These are phyloP conservation scores for Gaertneriomyces sp. DNA, from an alignment of 192 early-diverging fungal species.

Conservation along the genomic window DNA sequence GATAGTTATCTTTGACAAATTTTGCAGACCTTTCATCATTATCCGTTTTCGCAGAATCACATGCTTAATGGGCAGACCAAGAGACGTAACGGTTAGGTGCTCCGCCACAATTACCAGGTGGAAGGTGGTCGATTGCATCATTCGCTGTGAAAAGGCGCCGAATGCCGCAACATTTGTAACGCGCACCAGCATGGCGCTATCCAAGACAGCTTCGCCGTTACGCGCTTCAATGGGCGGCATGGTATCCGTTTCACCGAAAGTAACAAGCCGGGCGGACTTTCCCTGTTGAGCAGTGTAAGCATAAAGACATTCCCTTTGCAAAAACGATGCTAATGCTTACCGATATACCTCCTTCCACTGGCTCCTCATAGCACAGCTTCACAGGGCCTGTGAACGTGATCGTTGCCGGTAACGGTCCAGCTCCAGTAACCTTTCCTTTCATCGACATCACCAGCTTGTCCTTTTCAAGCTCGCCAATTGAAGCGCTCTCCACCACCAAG, in stretches of 20 bases:
- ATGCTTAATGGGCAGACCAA: constrained; percentile 12
- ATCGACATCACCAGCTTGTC: constrained; percentile 2
- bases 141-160: constrained; percentile 14
- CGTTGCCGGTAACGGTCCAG: constrained; percentile 5
- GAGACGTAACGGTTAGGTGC: constrained; percentile 1
- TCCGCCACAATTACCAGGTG: constrained; percentile 13
- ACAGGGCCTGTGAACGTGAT: constrained; percentile 23
- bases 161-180: constrained; percentile 17
- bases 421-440: constrained; percentile 1
- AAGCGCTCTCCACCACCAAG: background rate
- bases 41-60: constrained; percentile 13
- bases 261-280: background rate
- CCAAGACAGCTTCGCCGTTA: constrained; percentile 9
- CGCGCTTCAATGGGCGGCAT: constrained; percentile 14
- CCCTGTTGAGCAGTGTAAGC: too few species aligned
- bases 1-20: constrained; percentile 15
- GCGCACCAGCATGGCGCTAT: constrained; percentile 16
- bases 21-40: constrained; percentile 12
- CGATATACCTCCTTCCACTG: too few species aligned
- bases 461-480: constrained; percentile 5
- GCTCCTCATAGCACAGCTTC: constrained; percentile 12
- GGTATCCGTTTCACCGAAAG: constrained; percentile 14
- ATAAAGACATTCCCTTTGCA: too few species aligned
- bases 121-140: constrained; percentile 16
- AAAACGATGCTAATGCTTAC: too few species aligned